A percentile compares a stretch with the other conserved stretches of the same genome.
Evolutionary conservation across 257 asterid species (phyloP).

Genomic region (Rhazya stricta): DNA sequence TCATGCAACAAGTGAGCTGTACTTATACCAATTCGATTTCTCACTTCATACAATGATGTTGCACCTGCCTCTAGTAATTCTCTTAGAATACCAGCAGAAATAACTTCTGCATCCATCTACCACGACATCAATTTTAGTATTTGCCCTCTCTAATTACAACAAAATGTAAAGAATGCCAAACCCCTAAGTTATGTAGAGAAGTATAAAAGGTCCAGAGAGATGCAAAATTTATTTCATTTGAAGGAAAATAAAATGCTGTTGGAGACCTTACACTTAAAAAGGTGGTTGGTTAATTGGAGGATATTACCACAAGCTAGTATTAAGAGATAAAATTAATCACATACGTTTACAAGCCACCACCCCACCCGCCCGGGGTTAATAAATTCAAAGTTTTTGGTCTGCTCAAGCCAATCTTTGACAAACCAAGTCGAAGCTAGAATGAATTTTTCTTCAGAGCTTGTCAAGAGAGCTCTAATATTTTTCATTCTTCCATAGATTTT

Average conservation of each 20-base stretch:
- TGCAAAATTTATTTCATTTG: too few relatives aligned
- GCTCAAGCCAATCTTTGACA: too few relatives aligned
- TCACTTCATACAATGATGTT: constrained; percentile 52
- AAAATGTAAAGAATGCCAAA: neutral
- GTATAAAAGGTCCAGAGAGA: neutral
- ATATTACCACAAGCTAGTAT: too few relatives aligned
- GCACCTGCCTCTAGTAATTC: constrained; percentile 64
- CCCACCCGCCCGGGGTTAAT: too few relatives aligned
- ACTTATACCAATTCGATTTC: constrained; percentile 52
- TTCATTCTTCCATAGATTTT: too few relatives aligned
- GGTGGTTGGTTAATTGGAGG: neutral
- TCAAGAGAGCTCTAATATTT: too few relatives aligned
- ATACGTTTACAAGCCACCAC: neutral
- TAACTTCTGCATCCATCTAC: constrained; percentile 97
- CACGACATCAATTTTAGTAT: constrained; percentile 12
- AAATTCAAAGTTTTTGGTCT: too few relatives aligned
- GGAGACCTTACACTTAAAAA: too few relatives aligned
- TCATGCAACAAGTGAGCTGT: constrained; percentile 86
- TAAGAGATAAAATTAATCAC: too few relatives aligned
- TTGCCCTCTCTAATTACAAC: neutral
- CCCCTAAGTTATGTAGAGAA: neutral
- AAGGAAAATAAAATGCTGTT: neutral
- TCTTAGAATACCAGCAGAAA: constrained; percentile 73
- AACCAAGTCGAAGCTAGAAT: too few relatives aligned
- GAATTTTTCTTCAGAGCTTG: too few relatives aligned